phyloP scores from a whole-genome alignment of 2,329 filamentous ascomycete species.

The Fusarium verrucosum region DNA sequence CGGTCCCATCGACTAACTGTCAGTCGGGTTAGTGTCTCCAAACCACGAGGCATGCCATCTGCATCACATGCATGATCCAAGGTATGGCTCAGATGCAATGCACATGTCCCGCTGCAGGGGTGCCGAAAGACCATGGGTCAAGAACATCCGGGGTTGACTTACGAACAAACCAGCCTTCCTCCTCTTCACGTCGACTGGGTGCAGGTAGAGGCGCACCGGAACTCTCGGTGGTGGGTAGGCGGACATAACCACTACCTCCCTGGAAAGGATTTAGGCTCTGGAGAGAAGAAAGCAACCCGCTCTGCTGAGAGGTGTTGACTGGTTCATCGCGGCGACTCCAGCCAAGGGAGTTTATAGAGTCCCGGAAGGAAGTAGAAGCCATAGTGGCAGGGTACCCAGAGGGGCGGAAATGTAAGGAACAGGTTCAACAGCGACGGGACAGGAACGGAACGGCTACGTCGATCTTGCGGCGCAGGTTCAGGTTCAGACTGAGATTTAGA shows the following conservation, averaged over 20 bases:
- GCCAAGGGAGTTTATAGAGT: constrained; percentile 93
- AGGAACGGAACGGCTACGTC: constrained; percentile 41
- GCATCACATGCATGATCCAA: constrained; percentile 55
- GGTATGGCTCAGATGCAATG: constrained; percentile 51
- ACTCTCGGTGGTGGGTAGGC: constrained; percentile 84
- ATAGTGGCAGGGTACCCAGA: constrained; percentile 57
- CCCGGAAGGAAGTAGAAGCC: constrained; percentile 89
- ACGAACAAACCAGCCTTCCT: constrained; percentile 95
- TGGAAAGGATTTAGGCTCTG: constrained; percentile 86
- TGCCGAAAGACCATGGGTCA: constrained; percentile 43
- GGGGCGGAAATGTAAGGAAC: constrained; percentile 31
- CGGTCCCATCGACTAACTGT: constrained; percentile 98
- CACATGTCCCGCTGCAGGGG: constrained; percentile 60
- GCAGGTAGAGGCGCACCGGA: constrained; percentile 88
- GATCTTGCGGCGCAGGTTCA: constrained; percentile 41
- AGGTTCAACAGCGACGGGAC: constrained; percentile 30
- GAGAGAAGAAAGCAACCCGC: constrained; percentile 81
- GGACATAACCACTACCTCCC: constrained; percentile 83
- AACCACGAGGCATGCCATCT: constrained; percentile 55
- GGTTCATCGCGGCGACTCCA: constrained; percentile 90
- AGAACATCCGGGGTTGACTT: constrained; percentile 61
- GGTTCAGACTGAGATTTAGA: constrained; percentile 28
- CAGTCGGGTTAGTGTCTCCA: constrained; percentile 49
- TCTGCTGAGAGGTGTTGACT: constrained; percentile 74
- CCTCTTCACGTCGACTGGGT: constrained; percentile 85